Percentiles rank a stretch among this genome's conserved stretches.
Conservation (phyloP, 805 yeast species). For the Candida khao-thaluensis region DNA sequence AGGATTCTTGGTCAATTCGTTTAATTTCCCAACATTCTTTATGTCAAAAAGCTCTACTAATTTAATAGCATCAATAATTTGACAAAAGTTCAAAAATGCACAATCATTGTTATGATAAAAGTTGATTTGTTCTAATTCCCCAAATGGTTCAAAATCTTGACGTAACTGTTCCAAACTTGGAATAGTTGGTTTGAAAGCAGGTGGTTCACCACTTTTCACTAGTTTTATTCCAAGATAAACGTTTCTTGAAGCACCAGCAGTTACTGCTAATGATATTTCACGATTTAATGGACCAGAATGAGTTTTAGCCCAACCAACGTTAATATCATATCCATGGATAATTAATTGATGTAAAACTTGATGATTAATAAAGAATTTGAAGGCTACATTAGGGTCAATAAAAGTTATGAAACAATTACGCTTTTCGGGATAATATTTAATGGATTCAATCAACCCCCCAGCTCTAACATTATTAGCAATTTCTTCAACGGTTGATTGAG, state of each 20-base stretch:
- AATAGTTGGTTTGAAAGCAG: constrained; percentile 18
- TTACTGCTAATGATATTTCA: constrained; percentile 58
- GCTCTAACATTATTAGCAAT: constrained; percentile 73
- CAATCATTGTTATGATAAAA: constrained; percentile 67
- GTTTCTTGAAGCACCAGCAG: constrained; percentile 75
- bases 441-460: constrained; percentile 66
- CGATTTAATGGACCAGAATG: constrained; percentile 63
- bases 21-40: constrained; percentile 28
- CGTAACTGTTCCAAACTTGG: constrained; percentile 50
- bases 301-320: constrained; percentile 70
- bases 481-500: constrained; percentile 65
- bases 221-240: constrained; percentile 66
- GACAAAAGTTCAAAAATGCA: constrained; percentile 71
- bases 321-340: constrained; percentile 59
- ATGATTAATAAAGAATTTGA: constrained; percentile 61
- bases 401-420: constrained; percentile 70
- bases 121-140: constrained; percentile 75
- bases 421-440: constrained; percentile 51
- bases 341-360: constrained; percentile 56
- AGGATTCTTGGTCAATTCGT: constrained; percentile 31
- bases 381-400: constrained; percentile 61
- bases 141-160: constrained; percentile 60
- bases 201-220: constrained; percentile 20
- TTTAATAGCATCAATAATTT: constrained; percentile 61
- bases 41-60: constrained; percentile 58